phyloP scores from a whole-genome alignment of 2,329 filamentous ascomycete species.

The Talaromyces sp. region DNA sequence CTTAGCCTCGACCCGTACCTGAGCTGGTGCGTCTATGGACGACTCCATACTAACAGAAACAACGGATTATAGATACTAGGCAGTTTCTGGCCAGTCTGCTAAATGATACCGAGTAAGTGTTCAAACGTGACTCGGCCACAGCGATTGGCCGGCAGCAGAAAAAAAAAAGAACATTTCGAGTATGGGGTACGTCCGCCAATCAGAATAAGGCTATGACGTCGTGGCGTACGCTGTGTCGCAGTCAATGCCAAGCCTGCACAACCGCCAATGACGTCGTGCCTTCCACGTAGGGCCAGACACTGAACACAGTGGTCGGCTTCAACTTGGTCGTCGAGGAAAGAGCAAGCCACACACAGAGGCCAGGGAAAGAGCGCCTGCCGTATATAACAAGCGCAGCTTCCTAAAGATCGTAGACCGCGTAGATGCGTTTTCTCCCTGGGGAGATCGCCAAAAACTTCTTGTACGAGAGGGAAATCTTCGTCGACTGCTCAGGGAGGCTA shows the following conservation, averaged over 20 bases:
- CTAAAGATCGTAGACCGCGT: constrained; percentile 1
- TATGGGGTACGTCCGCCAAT: not conserved
- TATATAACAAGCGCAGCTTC: constrained; percentile 3
- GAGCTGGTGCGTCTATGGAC: not conserved
- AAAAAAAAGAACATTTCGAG: not conserved
- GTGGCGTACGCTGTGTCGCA: not conserved
- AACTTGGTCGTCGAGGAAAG: constrained; percentile 3
- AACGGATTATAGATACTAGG: no score
- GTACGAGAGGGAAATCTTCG: not conserved
- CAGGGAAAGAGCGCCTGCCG: constrained; percentile 13
- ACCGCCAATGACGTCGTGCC: constrained; percentile 16
- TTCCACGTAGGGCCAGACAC: not conserved
- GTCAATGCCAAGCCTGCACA: constrained; percentile 9
- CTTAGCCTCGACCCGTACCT: not conserved
- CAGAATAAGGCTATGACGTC: constrained; percentile 1
- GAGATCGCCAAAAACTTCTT: not conserved
- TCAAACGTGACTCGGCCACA: not conserved
- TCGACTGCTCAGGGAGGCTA: not conserved
- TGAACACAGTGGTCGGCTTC: constrained; percentile 7
- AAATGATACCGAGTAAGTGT: no score
- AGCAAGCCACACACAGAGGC: constrained; percentile 2
- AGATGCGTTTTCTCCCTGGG: not conserved
- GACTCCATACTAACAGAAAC: no score
- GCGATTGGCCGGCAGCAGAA: not conserved
- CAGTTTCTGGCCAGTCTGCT: no score